Evolutionary conservation across 768 basidiomycete species (phyloP).

Genomic region (Tremella fuciformis): DNA sequence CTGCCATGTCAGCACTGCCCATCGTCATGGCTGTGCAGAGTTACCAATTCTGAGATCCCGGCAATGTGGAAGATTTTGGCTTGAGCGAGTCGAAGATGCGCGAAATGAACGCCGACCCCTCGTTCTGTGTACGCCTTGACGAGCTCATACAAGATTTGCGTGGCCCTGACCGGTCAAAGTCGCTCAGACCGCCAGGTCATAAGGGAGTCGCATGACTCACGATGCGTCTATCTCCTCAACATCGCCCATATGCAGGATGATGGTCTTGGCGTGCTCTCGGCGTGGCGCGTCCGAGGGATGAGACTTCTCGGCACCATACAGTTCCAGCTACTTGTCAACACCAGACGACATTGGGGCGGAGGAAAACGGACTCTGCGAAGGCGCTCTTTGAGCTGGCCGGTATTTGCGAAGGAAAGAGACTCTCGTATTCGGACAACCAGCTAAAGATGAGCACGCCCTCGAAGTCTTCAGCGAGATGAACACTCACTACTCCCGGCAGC

Average conservation of each 20-base stretch:
- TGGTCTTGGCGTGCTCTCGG: conserved; percentile 66
- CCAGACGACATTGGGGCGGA: neutral
- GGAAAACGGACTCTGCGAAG: conserved; percentile 60
- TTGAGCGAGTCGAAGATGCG: conserved; percentile 45
- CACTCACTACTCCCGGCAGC: conserved; percentile 46
- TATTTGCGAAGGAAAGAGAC: conserved; percentile 91
- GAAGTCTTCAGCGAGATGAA: neutral
- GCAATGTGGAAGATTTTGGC: conserved; percentile 43
- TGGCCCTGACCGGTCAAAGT: conserved; percentile 58
- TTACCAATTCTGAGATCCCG: conserved; percentile 44
- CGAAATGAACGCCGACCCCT: conserved; percentile 51
- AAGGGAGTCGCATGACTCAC: conserved; percentile 53
- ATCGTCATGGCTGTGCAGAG: conserved; percentile 11
- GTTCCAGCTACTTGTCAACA: conserved; percentile 63
- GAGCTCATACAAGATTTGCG: conserved; percentile 77
- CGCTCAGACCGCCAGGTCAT: neutral
- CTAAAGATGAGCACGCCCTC: conserved; percentile 16
- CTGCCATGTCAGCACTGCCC: conserved; percentile 16
- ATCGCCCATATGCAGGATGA: conserved; percentile 93
- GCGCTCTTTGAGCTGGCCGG: conserved; percentile 80
- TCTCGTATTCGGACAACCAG: conserved; percentile 87
- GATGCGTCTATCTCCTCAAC: conserved; percentile 81
- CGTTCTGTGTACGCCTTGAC: conserved; percentile 71
- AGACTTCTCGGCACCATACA: conserved; percentile 73
- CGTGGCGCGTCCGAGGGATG: conserved; percentile 86